Percentiles rank a stretch among this genome's conserved stretches.
Conservation (phyloP, 345 rosid genomes). For the Adansonia digitata region DNA sequence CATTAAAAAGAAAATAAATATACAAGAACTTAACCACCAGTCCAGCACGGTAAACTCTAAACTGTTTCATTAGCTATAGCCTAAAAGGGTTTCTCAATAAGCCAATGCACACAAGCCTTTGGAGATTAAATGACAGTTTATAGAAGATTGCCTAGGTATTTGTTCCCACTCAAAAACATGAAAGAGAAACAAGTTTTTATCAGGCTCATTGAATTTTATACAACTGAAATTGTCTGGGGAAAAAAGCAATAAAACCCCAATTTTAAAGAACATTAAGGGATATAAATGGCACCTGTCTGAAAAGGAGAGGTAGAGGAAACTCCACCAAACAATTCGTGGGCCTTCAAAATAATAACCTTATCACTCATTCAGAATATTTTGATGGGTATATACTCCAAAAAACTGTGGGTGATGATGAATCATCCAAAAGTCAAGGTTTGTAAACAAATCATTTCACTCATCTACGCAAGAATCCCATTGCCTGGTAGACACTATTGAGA, state of each 20-base stretch:
- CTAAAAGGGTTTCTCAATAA: neutral
- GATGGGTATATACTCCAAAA: slow-evolving; percentile 17
- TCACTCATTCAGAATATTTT: neutral
- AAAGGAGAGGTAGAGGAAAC: slow-evolving; percentile 15
- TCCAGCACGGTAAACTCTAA: neutral
- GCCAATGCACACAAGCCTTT: neutral
- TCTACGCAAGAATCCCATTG: slow-evolving; percentile 72
- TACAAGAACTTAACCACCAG: neutral
- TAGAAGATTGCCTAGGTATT: neutral
- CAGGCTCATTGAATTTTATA: neutral
- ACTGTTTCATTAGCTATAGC: neutral
- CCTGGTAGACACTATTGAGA: slow-evolving; percentile 55
- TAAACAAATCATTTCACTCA: slow-evolving; percentile 23
- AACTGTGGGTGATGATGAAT: slow-evolving; percentile 20
- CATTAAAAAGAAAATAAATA: neutral
- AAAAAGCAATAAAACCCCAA: slow-evolving; percentile 2
- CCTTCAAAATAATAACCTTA: slow-evolving; percentile 13
- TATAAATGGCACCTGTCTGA: slow-evolving; percentile 21
- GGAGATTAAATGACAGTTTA: neutral
- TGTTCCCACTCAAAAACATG: neutral
- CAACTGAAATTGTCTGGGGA: neutral
- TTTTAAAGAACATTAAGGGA: slow-evolving; percentile 14
- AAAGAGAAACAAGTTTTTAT: slow-evolving; percentile 3
- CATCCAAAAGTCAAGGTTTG: slow-evolving; percentile 15
- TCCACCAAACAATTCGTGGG: slow-evolving; percentile 17